Conservation (phyloP, 176 grass and related monocot genomes). For the Carex scoparia region DNA sequence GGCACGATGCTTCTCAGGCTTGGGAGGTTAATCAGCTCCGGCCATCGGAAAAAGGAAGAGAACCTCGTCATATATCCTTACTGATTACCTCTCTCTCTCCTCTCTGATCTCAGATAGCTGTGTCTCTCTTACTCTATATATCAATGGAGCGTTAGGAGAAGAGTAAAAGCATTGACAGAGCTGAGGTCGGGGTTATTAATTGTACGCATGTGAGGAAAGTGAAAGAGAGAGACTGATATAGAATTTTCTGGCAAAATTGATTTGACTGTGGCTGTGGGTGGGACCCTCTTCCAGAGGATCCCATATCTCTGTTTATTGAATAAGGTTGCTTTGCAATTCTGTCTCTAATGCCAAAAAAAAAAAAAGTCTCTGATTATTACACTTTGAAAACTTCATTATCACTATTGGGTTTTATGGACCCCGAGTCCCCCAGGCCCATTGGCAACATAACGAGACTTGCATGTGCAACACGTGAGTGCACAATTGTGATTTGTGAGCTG, state of each 20-base stretch:
- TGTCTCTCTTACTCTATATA: neutral
- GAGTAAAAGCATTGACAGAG: conserved; percentile 11
- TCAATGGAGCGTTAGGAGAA: neutral
- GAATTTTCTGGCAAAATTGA: conserved; percentile 7
- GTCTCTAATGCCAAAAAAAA: neutral
- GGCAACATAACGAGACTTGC: neutral
- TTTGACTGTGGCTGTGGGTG: neutral
- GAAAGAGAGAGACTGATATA: conserved; percentile 1
- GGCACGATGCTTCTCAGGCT: conserved; percentile 42
- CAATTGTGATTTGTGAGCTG: neutral
- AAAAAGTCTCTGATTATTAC: neutral
- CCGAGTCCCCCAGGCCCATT: neutral
- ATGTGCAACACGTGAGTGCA: neutral
- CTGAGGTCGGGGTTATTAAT: neutral
- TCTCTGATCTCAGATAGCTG: neutral
- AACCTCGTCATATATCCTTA: conserved; percentile 34
- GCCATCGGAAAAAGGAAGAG: conserved; percentile 60
- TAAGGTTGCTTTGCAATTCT: neutral
- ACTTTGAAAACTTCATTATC: neutral
- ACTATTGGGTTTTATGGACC: neutral
- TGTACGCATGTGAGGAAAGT: neutral
- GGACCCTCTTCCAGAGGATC: neutral
- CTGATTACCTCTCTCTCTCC: neutral
- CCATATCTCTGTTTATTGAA: neutral
- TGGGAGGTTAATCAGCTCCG: conserved; percentile 40